A percentile compares a stretch with the other conserved stretches of the same genome.
Conservation (phyloP, 139 green algal genomes). For the Chlamydomonas sphaeroides region DNA sequence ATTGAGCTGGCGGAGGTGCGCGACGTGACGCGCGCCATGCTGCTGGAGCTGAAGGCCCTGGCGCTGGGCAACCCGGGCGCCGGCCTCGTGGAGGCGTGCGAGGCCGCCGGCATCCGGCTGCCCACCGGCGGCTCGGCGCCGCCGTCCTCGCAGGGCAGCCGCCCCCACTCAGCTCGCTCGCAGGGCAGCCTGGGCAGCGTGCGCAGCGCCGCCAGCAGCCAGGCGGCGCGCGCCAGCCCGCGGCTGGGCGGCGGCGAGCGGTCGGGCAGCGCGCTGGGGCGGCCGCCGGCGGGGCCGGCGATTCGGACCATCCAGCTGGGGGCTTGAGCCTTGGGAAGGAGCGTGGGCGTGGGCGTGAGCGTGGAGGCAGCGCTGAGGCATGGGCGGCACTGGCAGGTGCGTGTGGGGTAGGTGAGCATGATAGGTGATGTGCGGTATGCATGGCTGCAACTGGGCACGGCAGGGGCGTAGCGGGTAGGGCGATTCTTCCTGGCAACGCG, state of each 20-base stretch:
- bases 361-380: no score
- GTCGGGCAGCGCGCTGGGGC: no score
- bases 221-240: not conserved
- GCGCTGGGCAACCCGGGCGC: conserved; percentile 40
- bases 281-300: not conserved
- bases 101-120: conserved; percentile 55
- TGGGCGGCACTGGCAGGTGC: no score
- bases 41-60: conserved; percentile 52
- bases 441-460: no score
- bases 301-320: conserved; percentile 25
- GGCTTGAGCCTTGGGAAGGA: not conserved
- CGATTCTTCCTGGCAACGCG: no score
- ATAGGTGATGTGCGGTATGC: no score
- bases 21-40: conserved; percentile 47
- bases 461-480: no score
- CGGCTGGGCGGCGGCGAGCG: not conserved
- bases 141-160: conserved; percentile 24
- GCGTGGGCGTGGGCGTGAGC: no score
- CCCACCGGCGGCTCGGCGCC: conserved; percentile 34
- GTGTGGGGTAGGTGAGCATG: no score
- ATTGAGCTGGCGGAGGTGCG: conserved; percentile 16
- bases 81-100: conserved; percentile 48
- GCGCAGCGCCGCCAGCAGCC: not conserved
- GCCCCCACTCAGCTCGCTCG: not conserved
- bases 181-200: conserved; percentile 7